Conservation (phyloP, 192 early-diverging fungal genomes). For the Anaeromyces robustus region DNA sequence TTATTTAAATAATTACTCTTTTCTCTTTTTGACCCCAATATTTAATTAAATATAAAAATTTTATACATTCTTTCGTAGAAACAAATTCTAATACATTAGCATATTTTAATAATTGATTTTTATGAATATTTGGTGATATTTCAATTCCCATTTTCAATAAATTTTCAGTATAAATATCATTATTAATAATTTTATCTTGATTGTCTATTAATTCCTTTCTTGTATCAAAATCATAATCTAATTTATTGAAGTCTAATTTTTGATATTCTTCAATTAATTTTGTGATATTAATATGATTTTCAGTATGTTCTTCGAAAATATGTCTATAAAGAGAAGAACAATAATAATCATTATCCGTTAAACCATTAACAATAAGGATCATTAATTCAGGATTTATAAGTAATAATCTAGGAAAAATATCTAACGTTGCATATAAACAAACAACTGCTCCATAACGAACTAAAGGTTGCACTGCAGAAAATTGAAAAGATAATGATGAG, state of each 20-base stretch:
- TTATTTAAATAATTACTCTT: constrained; percentile 11
- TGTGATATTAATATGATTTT: neutral
- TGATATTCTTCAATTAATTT: neutral
- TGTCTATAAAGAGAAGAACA: constrained; percentile 21
- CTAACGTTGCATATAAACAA: constrained; percentile 20
- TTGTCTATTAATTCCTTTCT: neutral
- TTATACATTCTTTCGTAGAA: constrained; percentile 15
- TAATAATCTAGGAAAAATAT: constrained; percentile 19
- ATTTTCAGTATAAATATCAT: neutral
- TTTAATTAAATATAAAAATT: constrained; percentile 26
- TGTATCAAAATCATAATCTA: neutral
- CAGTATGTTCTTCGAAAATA: neutral
- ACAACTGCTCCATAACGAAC: constrained; percentile 31
- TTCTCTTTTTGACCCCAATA: constrained; percentile 25
- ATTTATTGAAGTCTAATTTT: neutral
- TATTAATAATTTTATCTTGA: neutral
- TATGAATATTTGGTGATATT: neutral
- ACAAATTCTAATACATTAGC: constrained; percentile 36
- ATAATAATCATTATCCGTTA: constrained; percentile 33
- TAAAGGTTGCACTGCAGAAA: constrained; percentile 27
- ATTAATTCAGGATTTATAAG: constrained; percentile 13
- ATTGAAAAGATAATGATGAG: constrained; percentile 26
- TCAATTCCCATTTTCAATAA: neutral
- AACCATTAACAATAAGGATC: constrained; percentile 23
- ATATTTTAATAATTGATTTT: neutral